Base-by-base conservation (phyloP, 768 basidiomycete species). In the Hericium coralloides region DNA sequence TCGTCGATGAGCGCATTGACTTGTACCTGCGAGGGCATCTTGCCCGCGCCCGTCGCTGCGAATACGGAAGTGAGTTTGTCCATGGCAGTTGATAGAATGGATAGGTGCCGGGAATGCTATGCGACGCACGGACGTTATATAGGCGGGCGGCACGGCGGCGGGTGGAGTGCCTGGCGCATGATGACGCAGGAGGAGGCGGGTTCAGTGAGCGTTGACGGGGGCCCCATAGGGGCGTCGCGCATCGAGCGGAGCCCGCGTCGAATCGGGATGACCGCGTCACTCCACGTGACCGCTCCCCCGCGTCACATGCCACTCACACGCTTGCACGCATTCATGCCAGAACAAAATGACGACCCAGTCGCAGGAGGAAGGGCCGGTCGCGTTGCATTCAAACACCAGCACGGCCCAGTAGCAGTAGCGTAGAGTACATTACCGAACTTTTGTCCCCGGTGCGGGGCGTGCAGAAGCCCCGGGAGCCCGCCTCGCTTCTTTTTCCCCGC, bases 41-140 rank as follows among this genome's bases (percentile, higher is more conserved):
- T 89, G 20, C 85, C 85, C 17, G 85, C 85, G 59, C 82, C 77
- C 63, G 89, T 69, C 8, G 87, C 87, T 49, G 84, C 87, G 56
- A 84, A 66, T 23, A 87, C 63, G 38, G 83, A 82, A 17, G 83
- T 74, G 50, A 77, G 59, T 71, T 79, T 81, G 57, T 89, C 84
- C 85, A 89, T 88, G 43, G 55, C 60, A 8, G 49, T 15, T 8
- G 26, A 26, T 50, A 50, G 22, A 26, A 25, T 50, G 49, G 31
- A 15, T 12, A 18, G 38, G 18, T 36, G 45, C 12, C 12, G 20
- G 25, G 10, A 15, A 31, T n/a, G n/a, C n/a, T n/a, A n/a, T n/a
- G 8, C 31, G 31, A 31, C 31, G 31, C 31, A 31, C 31, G 31
- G 31, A 31, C 5, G 10, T 37, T 52, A 52, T 52, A 52, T 37